Evolutionary conservation across 2,329 filamentous ascomycete genomes (phyloP), one percentile per base, ranked within the genome.

Genomic region (Verticillium klebahnii): DNA sequence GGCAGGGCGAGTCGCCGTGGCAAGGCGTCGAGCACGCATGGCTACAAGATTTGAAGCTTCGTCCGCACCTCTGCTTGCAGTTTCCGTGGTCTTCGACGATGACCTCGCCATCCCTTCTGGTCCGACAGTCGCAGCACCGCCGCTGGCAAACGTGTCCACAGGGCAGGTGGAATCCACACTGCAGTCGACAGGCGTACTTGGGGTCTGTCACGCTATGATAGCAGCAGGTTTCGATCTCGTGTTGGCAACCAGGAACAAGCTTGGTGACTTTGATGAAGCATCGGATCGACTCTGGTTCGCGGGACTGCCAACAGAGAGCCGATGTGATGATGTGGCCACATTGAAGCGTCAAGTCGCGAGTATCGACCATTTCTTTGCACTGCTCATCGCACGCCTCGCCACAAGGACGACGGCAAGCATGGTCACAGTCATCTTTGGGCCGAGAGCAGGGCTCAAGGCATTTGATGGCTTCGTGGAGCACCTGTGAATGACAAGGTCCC

Each of bases 251-350:
- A 8, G 40, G 17, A 19, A 50, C 23, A 11, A 15, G 17, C 40
- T n/a, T 23, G 17, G 23, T 50, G 37, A 11, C 64, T 19, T 70
- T 63, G 0, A 23, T 50, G 23, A 23, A 23, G 23, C 40, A 50
- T 23, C 17, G 23, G 12, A 50, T n/a, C 12, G 40, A n/a, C 8
- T 50, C 40, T n/a, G 40, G 17, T 23, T 50, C 63, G 8, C 87
- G 78, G 58, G 88, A 75, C 3, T 72, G 55, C 19, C 73, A 67
- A 67, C 89, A 92, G 6, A 70, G 65, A 1, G 87, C 74, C 34
- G 34, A 36, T 0, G 60, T 67, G 0, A 87, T 74, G 0, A 60
- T 68, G 69, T 92, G 89, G 0, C 72, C 69, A 68, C 89, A 92
- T 0, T 75, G 77, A 0, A 82, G 78, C 0, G 90, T 78, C 0